Conservation (phyloP, 345 rosid genomes). For the Euphorbia tirucalli region DNA sequence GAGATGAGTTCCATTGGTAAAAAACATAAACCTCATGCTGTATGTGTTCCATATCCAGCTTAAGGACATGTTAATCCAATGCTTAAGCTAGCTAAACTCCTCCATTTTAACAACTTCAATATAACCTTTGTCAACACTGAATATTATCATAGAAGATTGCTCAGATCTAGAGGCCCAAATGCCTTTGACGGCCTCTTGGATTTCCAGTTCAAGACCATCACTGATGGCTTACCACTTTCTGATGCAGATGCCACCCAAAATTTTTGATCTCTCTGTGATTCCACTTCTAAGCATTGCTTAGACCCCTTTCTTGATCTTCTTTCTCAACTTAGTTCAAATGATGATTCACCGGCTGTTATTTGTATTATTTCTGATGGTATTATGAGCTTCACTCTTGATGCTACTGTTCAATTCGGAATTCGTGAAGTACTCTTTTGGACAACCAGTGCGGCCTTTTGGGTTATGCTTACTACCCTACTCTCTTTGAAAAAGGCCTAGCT, state of each 20-base stretch:
- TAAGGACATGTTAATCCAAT: constrained; percentile 56
- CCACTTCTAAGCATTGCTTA: constrained; percentile 11
- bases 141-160: constrained; percentile 35
- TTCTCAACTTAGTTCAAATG: constrained; percentile 9
- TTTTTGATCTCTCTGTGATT: constrained; percentile 20
- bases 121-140: constrained; percentile 55
- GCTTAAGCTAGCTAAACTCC: constrained; percentile 49
- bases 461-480: constrained; percentile 11
- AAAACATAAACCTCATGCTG: constrained; percentile 34
- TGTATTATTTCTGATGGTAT: constrained; percentile 34
- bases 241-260: constrained; percentile 28
- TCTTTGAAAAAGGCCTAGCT: constrained; percentile 20
- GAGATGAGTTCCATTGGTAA: not conserved
- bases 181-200: constrained; percentile 19
- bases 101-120: constrained; percentile 42
- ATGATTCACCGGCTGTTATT: constrained; percentile 22
- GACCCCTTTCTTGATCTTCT: constrained; percentile 24
- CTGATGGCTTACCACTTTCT: constrained; percentile 29
- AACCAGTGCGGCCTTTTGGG: constrained; percentile 25
- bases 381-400: constrained; percentile 36
- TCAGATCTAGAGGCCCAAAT: constrained; percentile 21
- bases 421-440: constrained; percentile 27
- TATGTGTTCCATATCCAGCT: constrained; percentile 54
- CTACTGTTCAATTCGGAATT: constrained; percentile 28
- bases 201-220: constrained; percentile 33